These are phyloP conservation scores for Irpex sp. DNA, from an alignment of 1,284 basidiomycete genomes.

Conservation along the genomic window DNA sequence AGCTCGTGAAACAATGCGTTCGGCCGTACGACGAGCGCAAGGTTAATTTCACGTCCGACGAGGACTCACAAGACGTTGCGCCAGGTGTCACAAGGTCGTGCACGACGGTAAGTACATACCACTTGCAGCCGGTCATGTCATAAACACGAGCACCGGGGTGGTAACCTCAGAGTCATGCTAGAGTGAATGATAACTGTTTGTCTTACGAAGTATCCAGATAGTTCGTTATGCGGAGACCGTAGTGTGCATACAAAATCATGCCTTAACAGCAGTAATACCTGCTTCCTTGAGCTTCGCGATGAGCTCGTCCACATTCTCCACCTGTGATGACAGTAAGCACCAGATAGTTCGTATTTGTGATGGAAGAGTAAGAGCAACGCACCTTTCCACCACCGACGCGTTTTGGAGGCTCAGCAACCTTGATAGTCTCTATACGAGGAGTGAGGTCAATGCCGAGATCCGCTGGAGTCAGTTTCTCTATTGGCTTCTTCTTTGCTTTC, in stretches of 20 bases:
- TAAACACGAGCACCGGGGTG: too few relatives aligned
- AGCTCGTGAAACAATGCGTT: too few relatives aligned
- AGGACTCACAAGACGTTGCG: too few relatives aligned
- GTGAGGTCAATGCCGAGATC: constrained; percentile 84
- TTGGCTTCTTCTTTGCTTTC: constrained; percentile 99
- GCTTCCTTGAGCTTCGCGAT: constrained; percentile 89
- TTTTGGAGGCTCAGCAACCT: constrained; percentile 89
- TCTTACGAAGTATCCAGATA: neutral
- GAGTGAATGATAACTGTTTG: too few relatives aligned
- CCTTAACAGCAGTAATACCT: constrained; percentile 60
- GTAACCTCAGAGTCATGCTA: too few relatives aligned
- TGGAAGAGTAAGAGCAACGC: constrained; percentile 10
- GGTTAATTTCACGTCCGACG: too few relatives aligned
- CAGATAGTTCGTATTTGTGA: neutral
- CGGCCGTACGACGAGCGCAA: too few relatives aligned
- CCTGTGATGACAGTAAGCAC: constrained; percentile 35
- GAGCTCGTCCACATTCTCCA: constrained; percentile 86
- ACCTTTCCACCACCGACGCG: constrained; percentile 93
- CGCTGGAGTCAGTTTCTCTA: constrained; percentile 79
- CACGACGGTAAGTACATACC: too few relatives aligned
- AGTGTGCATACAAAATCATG: constrained; percentile 17
- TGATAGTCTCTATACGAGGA: constrained; percentile 84
- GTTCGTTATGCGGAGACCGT: too few relatives aligned
- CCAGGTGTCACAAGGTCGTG: too few relatives aligned
- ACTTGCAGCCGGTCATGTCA: too few relatives aligned